These are phyloP conservation scores for Debaryomycetaceae sp. DNA, from an alignment of 1,139 yeast species.

Conservation along the genomic window DNA sequence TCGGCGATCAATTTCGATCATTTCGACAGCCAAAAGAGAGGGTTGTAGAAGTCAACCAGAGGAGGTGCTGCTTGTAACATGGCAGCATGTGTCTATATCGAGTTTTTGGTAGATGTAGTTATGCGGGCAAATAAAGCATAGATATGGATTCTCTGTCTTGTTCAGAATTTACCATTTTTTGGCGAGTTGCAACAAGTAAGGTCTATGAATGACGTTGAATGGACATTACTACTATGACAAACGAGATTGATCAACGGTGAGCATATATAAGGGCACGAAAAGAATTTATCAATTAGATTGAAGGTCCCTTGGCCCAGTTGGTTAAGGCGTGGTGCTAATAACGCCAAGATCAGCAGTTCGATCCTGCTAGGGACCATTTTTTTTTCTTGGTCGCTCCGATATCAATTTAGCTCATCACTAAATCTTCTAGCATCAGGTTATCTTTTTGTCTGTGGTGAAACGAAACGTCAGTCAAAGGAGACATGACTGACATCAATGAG, in stretches of 20 bases:
- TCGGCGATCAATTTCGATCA: too few species aligned
- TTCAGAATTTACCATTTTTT: too few species aligned
- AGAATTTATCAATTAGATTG: neutral
- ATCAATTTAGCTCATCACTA: too few species aligned
- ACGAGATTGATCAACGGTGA: too few species aligned
- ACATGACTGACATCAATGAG: neutral
- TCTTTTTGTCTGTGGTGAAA: neutral
- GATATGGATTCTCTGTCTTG: too few species aligned
- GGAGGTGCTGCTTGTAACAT: too few species aligned
- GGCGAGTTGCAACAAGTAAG: too few species aligned
- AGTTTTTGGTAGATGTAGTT: too few species aligned
- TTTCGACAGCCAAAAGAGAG: too few species aligned
- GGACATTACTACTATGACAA: neutral
- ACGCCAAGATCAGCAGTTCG: slow-evolving; percentile 85
- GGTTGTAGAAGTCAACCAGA: too few species aligned
- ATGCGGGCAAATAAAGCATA: too few species aligned
- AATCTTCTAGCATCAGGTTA: neutral
- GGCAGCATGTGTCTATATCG: too few species aligned
- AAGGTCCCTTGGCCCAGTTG: slow-evolving; percentile 85
- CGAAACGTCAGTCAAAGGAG: neutral
- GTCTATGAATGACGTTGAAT: neutral
- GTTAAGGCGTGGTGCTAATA: slow-evolving; percentile 90
- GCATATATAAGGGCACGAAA: neutral
- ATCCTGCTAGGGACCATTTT: slow-evolving; percentile 78
- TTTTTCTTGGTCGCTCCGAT: slow-evolving; percentile 11